Base-by-base conservation (phyloP, 192 early-diverging fungal species). In the Gaertneriomyces semiglobifer region DNA sequence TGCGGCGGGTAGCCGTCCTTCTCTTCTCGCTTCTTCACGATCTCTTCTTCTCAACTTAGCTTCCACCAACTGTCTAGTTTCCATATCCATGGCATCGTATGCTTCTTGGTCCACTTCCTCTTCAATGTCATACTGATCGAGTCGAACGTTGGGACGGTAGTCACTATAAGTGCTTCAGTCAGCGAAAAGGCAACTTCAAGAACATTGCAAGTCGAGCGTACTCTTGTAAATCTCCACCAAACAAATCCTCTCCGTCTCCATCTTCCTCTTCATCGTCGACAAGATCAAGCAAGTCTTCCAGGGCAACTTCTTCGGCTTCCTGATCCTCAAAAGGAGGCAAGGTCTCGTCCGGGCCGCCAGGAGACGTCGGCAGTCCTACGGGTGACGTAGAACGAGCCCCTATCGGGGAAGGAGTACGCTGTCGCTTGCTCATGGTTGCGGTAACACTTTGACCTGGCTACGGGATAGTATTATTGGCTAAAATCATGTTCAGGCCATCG, bases 201-300 rank as follows among this genome's bases (percentile, higher is more conserved):
- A 53, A 60, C 58, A n/a, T 7, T 16, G 11, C 40, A 39, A 6
- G 45, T 5, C 38, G 60, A 14, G 56, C 74, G 66, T 82, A 93
- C 90, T 80, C 82, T 63, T 93, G 91, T 81, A 96, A 85, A 53
- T 84, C 83, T 18, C 87, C 86, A 10, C 88, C 91, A 80, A 93
- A 94, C 68, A 98, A 79, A 78, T 98, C 93, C 70, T 94, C 93
- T 11, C 94, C 96, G 55, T 92, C 87, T 33, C 83, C 89, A 12
- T 90, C 89, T 43, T 83, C 83, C 46, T 79, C 83, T 43, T 73
- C 79, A 38, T 75, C 68, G 9, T 81, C 79, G 38, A 78, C n/a
- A 18, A 67, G 44, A 42, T 70, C 69, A 46, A 62, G 16, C 9
- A 62, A 56, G n/a, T 74, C 74, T 14, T 88, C 86, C 33, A 78